Conservation (phyloP, 345 rosid species). For the Citrus sp. region DNA sequence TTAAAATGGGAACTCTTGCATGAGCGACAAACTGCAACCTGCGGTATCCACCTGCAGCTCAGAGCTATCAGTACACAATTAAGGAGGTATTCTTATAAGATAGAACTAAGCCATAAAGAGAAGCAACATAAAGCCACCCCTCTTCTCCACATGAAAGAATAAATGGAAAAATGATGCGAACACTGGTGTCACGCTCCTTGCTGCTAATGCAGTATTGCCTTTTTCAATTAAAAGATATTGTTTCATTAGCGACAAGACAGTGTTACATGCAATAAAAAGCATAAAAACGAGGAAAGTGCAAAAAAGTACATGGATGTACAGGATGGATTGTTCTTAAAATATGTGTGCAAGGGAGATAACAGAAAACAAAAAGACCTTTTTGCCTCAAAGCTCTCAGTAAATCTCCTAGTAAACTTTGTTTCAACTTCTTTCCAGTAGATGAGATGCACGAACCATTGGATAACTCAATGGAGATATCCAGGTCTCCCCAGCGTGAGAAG, state of each 20-base stretch:
- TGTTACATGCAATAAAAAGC: background rate
- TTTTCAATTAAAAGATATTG: background rate
- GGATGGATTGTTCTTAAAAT: background rate
- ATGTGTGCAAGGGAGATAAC: background rate
- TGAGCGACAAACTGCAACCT: slow-evolving; percentile 49
- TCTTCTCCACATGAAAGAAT: background rate
- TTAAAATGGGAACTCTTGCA: slow-evolving; percentile 88
- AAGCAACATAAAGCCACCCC: background rate
- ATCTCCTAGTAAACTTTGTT: slow-evolving; percentile 53
- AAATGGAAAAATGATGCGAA: background rate
- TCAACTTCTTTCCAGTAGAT: slow-evolving; percentile 66
- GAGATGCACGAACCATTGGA: slow-evolving; percentile 49
- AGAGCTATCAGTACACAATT: background rate
- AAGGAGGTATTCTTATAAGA: background rate
- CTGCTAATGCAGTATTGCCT: background rate
- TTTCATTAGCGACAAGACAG: background rate
- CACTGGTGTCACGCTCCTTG: background rate
- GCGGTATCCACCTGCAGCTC: slow-evolving; percentile 46
- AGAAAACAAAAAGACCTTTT: slow-evolving; percentile 37
- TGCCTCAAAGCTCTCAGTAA: slow-evolving; percentile 53
- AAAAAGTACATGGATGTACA: background rate
- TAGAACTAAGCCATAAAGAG: slow-evolving; percentile 2
- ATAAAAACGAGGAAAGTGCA: background rate
- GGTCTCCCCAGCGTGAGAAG: slow-evolving; percentile 73
- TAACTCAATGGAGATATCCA: slow-evolving; percentile 74